Base-by-base conservation (phyloP, 768 basidiomycete genomes). In the Lactarius psammicola region DNA sequence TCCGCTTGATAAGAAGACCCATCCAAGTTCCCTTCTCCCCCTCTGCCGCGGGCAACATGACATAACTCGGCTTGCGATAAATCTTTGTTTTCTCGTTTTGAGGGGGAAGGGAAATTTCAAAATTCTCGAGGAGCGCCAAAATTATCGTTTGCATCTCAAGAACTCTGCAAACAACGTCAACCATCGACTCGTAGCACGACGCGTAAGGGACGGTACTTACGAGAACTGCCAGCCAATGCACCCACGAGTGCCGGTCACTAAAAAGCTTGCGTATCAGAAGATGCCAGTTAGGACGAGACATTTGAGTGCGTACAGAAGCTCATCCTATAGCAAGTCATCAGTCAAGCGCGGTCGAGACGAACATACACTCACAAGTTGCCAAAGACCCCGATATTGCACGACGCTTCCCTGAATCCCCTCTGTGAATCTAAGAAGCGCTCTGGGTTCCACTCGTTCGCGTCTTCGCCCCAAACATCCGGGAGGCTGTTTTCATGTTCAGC, bases 361-460 rank as follows among this genome's bases (percentile, higher is more conserved):
- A 8, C 3, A 2, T 4, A 23, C 18, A 49, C 63, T 46, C 56
- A 64, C 63, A 38, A 42, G 33, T 51, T 64, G 11, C 56, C 57
- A n/a, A 58, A 59, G 15, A 64, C 57, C 13, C 63, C 63, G 1
- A 64, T 26, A 10, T 33, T 49, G 17, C 56, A 58, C 40, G 46
- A 57, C 42, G 44, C 58, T 23, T 31, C 23, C 56, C 51, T 28
- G 13, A 51, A 51, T 26, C 3, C 13, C 23, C 49, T 57, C 30
- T 59, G 44, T 2, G 46, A 15, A 20, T 64, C 53, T 15, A 64
- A 46, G 57, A 64, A 64, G 5, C 63, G 63, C 30, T 59, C 57
- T 44, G 63, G 63, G 5, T 51, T 42, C 63, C 63, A 64, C 30
- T 44, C 34, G n/a, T 65, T 20, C 10, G 64, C 64, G 23, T 65